Conservation (phyloP, 176 grass and related monocot genomes). For the Areca catechu region DNA sequence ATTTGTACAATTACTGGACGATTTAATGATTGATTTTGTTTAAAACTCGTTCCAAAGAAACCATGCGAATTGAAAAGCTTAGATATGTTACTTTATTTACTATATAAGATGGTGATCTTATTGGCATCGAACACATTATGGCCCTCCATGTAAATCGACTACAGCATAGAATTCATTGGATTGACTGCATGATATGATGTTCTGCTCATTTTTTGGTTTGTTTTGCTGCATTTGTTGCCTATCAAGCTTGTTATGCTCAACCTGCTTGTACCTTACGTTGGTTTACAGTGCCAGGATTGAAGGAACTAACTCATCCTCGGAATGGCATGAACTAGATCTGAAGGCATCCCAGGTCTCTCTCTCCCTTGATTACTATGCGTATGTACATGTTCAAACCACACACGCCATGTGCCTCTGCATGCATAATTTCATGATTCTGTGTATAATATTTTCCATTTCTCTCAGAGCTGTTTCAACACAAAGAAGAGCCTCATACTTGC, state of each 20-base stretch:
- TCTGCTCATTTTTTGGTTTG: too few relatives aligned
- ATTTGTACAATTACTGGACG: too few relatives aligned
- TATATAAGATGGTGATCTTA: too few relatives aligned
- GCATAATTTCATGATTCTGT: not conserved
- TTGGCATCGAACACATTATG: too few relatives aligned
- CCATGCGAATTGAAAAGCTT: too few relatives aligned
- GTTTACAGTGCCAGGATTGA: conserved; percentile 83
- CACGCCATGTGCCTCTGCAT: not conserved
- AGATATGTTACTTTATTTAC: too few relatives aligned
- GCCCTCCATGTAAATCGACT: too few relatives aligned
- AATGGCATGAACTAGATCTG: conserved; percentile 79
- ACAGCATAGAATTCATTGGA: too few relatives aligned
- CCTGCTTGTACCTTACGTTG: conserved; percentile 18
- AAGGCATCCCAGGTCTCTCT: conserved; percentile 67
- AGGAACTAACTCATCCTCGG: conserved; percentile 79
- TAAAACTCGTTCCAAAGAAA: too few relatives aligned
- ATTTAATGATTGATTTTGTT: too few relatives aligned
- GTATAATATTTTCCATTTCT: conserved; percentile 4
- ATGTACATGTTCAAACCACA: not conserved
- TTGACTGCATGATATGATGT: too few relatives aligned
- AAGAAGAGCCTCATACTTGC: conserved; percentile 30
- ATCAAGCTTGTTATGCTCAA: not conserved
- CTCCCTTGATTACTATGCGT: not conserved
- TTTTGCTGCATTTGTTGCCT: too few relatives aligned
- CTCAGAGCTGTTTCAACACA: conserved; percentile 51